Percentiles rank a stretch among this genome's conserved stretches.
phyloP scores from a whole-genome alignment of 257 asterid species.

The Anisodus acutangulus region DNA sequence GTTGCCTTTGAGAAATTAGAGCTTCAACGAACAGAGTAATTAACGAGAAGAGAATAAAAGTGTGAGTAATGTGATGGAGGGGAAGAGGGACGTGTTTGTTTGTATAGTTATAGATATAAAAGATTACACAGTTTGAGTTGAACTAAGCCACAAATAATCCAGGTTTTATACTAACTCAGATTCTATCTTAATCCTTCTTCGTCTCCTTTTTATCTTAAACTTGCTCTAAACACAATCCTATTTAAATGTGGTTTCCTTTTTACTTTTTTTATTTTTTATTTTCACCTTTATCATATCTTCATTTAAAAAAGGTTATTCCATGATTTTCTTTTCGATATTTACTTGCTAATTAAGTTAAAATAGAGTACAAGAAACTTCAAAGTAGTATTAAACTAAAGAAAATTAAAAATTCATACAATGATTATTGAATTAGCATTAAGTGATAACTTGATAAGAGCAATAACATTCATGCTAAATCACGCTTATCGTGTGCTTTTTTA shows the following conservation, averaged over 20 bases:
- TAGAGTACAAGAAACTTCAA: too few species aligned
- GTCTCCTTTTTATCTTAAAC: background rate
- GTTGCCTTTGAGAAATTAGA: background rate
- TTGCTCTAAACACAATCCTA: background rate
- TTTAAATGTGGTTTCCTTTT: background rate
- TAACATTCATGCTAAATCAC: too few species aligned
- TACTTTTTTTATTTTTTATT: background rate
- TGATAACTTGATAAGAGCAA: background rate
- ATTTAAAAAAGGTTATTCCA: too few species aligned
- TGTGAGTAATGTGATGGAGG: background rate
- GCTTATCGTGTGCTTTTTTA: too few species aligned
- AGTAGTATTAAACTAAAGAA: too few species aligned
- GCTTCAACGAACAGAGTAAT: background rate
- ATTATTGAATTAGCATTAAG: background rate
- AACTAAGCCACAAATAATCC: background rate
- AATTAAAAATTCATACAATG: too few species aligned
- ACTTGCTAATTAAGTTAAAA: too few species aligned
- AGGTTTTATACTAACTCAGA: background rate
- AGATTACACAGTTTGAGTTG: background rate
- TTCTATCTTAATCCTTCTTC: background rate
- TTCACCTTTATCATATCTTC: background rate
- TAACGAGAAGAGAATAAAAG: conserved; percentile 2
- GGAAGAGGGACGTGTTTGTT: background rate
- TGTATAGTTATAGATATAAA: too few species aligned
- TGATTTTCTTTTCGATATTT: too few species aligned